Percentiles rank a stretch among this genome's conserved stretches.
Conservation (phyloP, 140 eudicot genomes). For the Senecio squalidus region DNA sequence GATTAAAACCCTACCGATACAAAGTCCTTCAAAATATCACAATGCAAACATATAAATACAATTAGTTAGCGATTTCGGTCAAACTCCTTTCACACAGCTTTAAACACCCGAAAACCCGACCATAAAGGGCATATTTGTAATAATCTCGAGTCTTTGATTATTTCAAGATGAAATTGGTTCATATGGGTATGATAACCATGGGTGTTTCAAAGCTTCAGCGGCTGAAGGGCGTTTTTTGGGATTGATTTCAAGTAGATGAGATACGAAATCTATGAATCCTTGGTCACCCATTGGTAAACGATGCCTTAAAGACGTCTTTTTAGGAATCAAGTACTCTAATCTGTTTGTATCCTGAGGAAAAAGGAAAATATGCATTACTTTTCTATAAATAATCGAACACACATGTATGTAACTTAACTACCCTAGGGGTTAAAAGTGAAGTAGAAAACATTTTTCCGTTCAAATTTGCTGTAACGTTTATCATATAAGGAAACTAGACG, state of each 20-base stretch:
- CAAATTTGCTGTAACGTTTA: no score
- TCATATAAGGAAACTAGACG: no score
- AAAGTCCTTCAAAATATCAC: conserved; percentile 25
- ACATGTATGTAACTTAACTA: no score
- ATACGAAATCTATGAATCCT: conserved; percentile 62
- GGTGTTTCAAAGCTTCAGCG: conserved; percentile 62
- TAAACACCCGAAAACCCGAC: conserved; percentile 3
- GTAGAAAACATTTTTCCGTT: no score
- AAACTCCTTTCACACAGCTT: conserved; percentile 8
- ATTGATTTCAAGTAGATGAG: conserved; percentile 58
- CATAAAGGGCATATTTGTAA: not conserved
- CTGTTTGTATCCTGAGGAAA: conserved; percentile 48
- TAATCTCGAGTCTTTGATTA: conserved; percentile 5
- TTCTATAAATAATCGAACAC: no score
- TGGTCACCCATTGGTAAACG: conserved; percentile 72
- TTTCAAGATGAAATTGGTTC: conserved; percentile 70
- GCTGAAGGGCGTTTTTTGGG: conserved; percentile 72
- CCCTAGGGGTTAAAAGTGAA: no score
- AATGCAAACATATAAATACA: conserved; percentile 26
- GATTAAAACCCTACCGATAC: conserved; percentile 27
- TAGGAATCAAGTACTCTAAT: conserved; percentile 56
- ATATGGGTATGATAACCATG: conserved; percentile 73
- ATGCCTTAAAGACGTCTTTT: conserved; percentile 62
- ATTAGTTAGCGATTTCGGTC: conserved; percentile 2
- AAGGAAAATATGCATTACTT: no score